phyloP scores from a whole-genome alignment of 495 filamentous ascomycete species.

The Lasiosphaeris hirsuta region DNA sequence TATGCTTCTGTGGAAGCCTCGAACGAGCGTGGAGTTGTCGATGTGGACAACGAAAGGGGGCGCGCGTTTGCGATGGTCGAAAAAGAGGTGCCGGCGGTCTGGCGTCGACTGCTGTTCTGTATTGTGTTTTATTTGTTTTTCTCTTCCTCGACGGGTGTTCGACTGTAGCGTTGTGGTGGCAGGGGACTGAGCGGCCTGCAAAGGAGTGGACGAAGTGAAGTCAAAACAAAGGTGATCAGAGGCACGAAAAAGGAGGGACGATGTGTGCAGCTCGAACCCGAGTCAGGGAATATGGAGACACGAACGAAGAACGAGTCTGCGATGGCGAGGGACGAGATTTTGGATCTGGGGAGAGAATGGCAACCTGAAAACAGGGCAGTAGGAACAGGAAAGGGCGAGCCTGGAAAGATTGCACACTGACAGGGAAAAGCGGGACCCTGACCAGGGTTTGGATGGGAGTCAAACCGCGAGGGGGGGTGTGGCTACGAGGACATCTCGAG shows the following conservation, averaged over 20 bases:
- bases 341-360: conserved; percentile 26
- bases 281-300: conserved; percentile 1
- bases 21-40: background rate
- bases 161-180: background rate
- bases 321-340: conserved; percentile 19
- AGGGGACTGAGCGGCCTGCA: background rate
- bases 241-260: conserved; percentile 8
- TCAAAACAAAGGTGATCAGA: background rate
- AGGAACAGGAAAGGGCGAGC: conserved; percentile 15
- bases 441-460: conserved; percentile 10
- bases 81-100: conserved; percentile 12
- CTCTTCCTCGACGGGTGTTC: background rate
- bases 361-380: conserved; percentile 3
- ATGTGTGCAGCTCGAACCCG: conserved; percentile 9
- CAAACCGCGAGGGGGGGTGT: conserved; percentile 23
- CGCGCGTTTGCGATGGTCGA: background rate
- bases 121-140: background rate
- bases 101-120: conserved; percentile 7
- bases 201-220: conserved; percentile 25
- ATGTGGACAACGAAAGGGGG: background rate
- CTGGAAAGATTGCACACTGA: conserved; percentile 24
- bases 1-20: background rate
- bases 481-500: background rate
- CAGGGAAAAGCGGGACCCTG: conserved; percentile 20
- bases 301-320: conserved; percentile 4